Base-by-base conservation (phyloP, 306 rosid genomes). In the Dalbergia oliveri region DNA sequence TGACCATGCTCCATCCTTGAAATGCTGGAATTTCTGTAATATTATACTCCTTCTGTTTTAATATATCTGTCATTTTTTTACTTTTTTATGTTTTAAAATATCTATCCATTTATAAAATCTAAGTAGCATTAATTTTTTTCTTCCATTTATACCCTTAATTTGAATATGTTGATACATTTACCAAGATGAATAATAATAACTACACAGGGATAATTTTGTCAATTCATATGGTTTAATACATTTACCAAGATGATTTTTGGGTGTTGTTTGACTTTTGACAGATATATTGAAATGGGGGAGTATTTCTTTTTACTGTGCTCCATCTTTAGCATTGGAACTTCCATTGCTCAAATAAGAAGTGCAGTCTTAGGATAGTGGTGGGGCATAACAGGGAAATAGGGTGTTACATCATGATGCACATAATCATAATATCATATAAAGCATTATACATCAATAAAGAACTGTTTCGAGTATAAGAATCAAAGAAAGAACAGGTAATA, bases 371-470 rank as follows among this genome's bases (percentile, higher is more conserved):
- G 19, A 39, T 37, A 54, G 39, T 72, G 59, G 69, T 41, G 60
- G 65, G 34, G 73, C 49, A 57, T 69, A 64, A 11, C 31, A 63
- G 26, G 70, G 33, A 33, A 41, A 67, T 34, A 75, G 71, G 73
- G 31, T 58, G 16, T 50, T 70, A 61, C 43, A 50, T 45, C 61
- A 81, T 60, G 78, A 61, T 44, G 47, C 19, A 61, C 70, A 70
- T 16, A 76, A 63, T 64, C 44, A n/a, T n/a, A n/a, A n/a, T n/a
- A n/a, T n/a, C n/a, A 65, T 16, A 43, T 41, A 53, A 11, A 21
- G 53, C 73, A 66, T 35, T 23, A 71, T 13, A 71, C 34, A 69
- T 45, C 61, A 71, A 75, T 66, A 54, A 14, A 18, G 8, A 79
- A 70, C 51, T 58, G 1, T 44, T 54, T 8, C 12, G 5, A 72